Conservation (phyloP, 352 stramenopile species). For the Phytopythium chamaehyphon region DNA sequence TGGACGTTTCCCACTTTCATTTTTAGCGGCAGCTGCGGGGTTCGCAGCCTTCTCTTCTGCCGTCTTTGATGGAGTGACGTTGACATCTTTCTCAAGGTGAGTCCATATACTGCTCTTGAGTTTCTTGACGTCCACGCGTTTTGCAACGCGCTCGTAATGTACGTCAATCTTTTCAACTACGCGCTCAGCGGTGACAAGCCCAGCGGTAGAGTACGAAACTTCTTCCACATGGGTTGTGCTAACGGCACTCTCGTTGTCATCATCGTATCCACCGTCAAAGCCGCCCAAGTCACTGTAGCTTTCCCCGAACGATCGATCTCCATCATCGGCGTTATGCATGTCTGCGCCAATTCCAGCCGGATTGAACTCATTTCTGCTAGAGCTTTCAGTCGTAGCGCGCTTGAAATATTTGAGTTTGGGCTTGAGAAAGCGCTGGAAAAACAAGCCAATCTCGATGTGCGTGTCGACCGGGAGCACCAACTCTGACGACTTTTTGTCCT, state of each 20-base stretch:
- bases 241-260: slow-evolving; percentile 20
- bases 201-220: slow-evolving; percentile 39
- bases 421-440: slow-evolving; percentile 79
- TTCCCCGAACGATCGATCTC: slow-evolving; percentile 18
- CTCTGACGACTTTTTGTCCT: slow-evolving; percentile 49
- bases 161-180: slow-evolving; percentile 95
- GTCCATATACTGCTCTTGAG: slow-evolving; percentile 96
- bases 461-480: slow-evolving; percentile 76
- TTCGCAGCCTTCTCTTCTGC: neutral
- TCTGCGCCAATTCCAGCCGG: slow-evolving; percentile 8
- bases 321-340: slow-evolving; percentile 12
- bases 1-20: slow-evolving; percentile 29
- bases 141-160: slow-evolving; percentile 92
- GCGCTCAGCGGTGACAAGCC: slow-evolving; percentile 82
- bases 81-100: slow-evolving; percentile 51
- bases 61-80: neutral
- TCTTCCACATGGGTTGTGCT: slow-evolving; percentile 22
- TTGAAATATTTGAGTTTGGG: slow-evolving; percentile 66
- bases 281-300: slow-evolving; percentile 32
- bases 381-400: slow-evolving; percentile 8
- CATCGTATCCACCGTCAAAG: slow-evolving; percentile 33
- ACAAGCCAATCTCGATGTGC: slow-evolving; percentile 61
- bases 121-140: slow-evolving; percentile 96
- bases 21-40: slow-evolving; percentile 6
- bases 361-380: slow-evolving; percentile 14